These are phyloP conservation scores for Gnetum montanum DNA, from an alignment of 75 land plant species.

Conservation along the genomic window DNA sequence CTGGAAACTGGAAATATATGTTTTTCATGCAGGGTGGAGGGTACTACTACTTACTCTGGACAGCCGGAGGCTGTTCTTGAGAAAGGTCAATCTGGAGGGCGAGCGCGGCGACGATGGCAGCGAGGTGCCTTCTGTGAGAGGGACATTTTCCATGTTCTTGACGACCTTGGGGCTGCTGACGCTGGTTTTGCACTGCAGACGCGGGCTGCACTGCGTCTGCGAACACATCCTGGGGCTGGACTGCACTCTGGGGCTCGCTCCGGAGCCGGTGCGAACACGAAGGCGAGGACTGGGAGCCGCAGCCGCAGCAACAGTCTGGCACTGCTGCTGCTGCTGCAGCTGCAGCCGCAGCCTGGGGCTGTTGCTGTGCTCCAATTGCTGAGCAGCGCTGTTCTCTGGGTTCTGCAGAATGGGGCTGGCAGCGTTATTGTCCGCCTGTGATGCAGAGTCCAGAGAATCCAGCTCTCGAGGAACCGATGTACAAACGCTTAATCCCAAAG, in stretches of 20 bases:
- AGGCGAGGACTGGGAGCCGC: constrained; percentile 16
- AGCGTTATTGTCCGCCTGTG: not conserved
- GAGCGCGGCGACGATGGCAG: constrained; percentile 36
- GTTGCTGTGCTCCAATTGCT: constrained; percentile 20
- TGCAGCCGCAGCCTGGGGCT: constrained; percentile 27
- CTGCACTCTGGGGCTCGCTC: constrained; percentile 1
- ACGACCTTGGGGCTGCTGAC: constrained; percentile 12
- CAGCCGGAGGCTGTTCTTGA: constrained; percentile 23
- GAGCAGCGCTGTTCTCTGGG: not conserved
- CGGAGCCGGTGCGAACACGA: constrained; percentile 11
- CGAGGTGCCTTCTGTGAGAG: constrained; percentile 7
- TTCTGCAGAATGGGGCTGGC: constrained; percentile 1
- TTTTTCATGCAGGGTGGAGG: too few species aligned
- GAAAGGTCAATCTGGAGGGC: constrained; percentile 35
- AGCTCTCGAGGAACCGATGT: constrained; percentile 7
- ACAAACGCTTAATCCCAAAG: constrained; percentile 31
- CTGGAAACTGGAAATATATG: too few species aligned
- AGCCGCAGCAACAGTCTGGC: too few species aligned
- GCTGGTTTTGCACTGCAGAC: constrained; percentile 22
- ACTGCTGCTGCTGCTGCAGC: constrained; percentile 6
- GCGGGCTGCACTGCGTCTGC: constrained; percentile 7
- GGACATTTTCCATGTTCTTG: constrained; percentile 3
- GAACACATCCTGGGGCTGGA: constrained; percentile 9
- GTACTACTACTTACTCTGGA: constrained; percentile 46
- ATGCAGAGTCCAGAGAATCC: constrained; percentile 3